Base-by-base conservation (phyloP, 345 rosid species). In the Salix exigua region DNA sequence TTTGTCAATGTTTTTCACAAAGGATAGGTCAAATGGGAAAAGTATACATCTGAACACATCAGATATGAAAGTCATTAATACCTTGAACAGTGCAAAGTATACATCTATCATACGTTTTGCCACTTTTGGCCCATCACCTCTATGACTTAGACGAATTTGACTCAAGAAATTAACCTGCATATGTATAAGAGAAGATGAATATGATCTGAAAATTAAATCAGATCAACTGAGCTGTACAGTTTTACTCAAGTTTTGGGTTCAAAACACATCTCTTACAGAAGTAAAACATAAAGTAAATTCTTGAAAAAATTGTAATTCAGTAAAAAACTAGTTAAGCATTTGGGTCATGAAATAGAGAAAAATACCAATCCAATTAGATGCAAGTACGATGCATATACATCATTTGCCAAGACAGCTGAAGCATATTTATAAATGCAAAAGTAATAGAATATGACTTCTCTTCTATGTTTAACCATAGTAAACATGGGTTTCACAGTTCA, bases 21-120 rank as follows among this genome's bases (percentile, higher is more conserved):
- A 18, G 35, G 30, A 65, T 25, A 46, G 23, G 28, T 14, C 37
- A 42, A 75, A 46, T 46, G 50, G 50, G 23, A 28, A 19, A 37
- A 8, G 10, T 21, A 26, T 9, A 33, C 51, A 35, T 74, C 28
- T 38, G 5, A 35, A 26, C 11, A 21, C 51, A 35, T 74, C 28
- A 50, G 50, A 46, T 46, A 6, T 9, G 67, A 73, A 44, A 37
- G 30, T 60, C 63, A 75, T 31, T 65, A 26, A 70, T 88, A 96
- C 97, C 97, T 92, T 96, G 79, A 96, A 96, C 46, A 93, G 80
- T 19, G 97, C 99, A 85, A 96, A 96, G 79, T 96, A 96, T 6
- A 93, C 92, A 89, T 96, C 97, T 78, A 93, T 86, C 79, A 96
- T 83, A 55, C 88, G 94, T 82, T 91, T 96, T 77, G 98, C 99